Percentiles rank a stretch among this genome's conserved stretches.
phyloP scores from a whole-genome alignment of 1,284 basidiomycete genomes.

The Moniliella sp. region DNA sequence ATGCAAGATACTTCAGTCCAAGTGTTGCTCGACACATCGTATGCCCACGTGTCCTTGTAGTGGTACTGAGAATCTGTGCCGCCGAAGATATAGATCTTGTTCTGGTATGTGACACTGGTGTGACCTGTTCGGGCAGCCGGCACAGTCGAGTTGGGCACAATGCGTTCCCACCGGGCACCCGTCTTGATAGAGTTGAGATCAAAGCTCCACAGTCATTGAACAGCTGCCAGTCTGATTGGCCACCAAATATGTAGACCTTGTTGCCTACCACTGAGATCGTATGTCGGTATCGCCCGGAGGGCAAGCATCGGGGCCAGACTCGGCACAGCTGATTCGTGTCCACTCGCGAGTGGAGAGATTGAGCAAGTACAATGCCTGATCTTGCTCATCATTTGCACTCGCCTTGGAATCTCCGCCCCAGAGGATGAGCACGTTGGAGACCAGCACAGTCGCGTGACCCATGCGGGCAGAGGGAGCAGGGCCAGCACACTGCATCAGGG shows the following conservation, averaged over 20 bases:
- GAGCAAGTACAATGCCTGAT: constrained; percentile 80
- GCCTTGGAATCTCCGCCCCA: constrained; percentile 88
- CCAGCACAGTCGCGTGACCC: constrained; percentile 82
- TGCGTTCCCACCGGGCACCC: constrained; percentile 45
- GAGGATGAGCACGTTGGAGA: constrained; percentile 82
- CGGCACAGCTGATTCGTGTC: constrained; percentile 47
- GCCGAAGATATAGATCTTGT: constrained; percentile 67
- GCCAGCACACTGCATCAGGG: constrained; percentile 48
- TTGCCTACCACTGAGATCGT: constrained; percentile 62
- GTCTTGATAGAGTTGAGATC: constrained; percentile 45
- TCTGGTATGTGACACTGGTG: constrained; percentile 58
- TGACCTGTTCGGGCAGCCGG: constrained; percentile 57
- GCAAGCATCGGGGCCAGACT: constrained; percentile 37
- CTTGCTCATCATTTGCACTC: constrained; percentile 56
- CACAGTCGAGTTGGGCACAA: constrained; percentile 44
- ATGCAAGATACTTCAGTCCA: constrained; percentile 93
- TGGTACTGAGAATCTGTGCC: constrained; percentile 95
- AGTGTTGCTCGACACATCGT: constrained; percentile 55
- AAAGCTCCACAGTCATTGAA: constrained; percentile 90
- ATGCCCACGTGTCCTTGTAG: constrained; percentile 97
- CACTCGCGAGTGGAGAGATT: constrained; percentile 74
- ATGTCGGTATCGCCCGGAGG: constrained; percentile 78
- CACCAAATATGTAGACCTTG: constrained; percentile 89
- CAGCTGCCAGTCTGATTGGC: constrained; percentile 64
- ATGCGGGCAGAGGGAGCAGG: constrained; percentile 73